A percentile compares a stretch with the other conserved stretches of the same genome.
Evolutionary conservation across 495 filamentous ascomycete genomes (phyloP).

Genomic region (Aspergillus panamensis): DNA sequence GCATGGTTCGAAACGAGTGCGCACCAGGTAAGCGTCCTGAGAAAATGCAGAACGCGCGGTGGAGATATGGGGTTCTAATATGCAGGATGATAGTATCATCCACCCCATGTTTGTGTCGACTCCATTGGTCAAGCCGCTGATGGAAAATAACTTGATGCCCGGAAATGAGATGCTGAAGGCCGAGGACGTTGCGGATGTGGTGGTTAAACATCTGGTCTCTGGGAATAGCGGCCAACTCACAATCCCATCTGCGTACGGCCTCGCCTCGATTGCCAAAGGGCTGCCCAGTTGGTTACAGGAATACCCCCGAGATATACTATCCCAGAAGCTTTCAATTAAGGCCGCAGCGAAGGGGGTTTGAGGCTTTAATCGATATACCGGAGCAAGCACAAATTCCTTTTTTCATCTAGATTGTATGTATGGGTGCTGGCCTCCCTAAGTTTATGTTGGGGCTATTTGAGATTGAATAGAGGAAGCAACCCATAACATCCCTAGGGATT

Average conservation of each 20-base stretch:
- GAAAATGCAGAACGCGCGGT: neutral
- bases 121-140: slow-evolving; percentile 38
- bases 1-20: slow-evolving; percentile 39
- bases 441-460: too few relatives aligned
- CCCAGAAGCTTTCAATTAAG: neutral
- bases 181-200: slow-evolving; percentile 33
- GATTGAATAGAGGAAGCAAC: too few relatives aligned
- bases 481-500: too few relatives aligned
- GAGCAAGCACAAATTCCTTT: too few relatives aligned
- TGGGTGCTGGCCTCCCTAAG: too few relatives aligned
- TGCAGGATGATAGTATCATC: slow-evolving; percentile 28
- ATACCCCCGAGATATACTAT: neutral
- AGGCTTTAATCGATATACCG: too few relatives aligned
- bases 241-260: slow-evolving; percentile 19
- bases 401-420: too few relatives aligned
- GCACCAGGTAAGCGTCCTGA: slow-evolving; percentile 33
- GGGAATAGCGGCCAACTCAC: slow-evolving; percentile 42
- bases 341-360: too few relatives aligned
- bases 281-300: neutral
- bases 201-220: slow-evolving; percentile 37
- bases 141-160: slow-evolving; percentile 32
- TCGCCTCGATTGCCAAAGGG: neutral
- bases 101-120: slow-evolving; percentile 46
- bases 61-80: neutral
- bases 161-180: slow-evolving; percentile 34